phyloP scores from a whole-genome alignment of 2,329 filamentous ascomycete genomes.

The Zasmidium citrigriseum region DNA sequence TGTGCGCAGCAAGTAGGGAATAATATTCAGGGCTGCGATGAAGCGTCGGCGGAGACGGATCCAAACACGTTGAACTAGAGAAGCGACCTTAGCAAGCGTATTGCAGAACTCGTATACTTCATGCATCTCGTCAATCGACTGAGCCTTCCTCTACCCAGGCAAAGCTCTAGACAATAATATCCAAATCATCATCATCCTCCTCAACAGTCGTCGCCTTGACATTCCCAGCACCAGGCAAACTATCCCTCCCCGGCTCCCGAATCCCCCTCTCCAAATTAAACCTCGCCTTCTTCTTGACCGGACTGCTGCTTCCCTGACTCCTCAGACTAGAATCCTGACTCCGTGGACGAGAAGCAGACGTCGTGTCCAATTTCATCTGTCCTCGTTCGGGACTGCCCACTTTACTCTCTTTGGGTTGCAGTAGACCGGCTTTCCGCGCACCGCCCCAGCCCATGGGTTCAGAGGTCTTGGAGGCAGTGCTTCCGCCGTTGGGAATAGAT shows the following conservation, averaged over 20 bases:
- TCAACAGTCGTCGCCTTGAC: conserved; percentile 39
- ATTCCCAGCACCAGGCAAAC: conserved; percentile 38
- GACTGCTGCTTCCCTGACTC: conserved; percentile 36
- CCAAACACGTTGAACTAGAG: conserved; percentile 15
- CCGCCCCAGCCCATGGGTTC: conserved; percentile 53
- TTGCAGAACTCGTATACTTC: background rate
- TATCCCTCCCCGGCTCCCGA: conserved; percentile 51
- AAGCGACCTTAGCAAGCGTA: background rate
- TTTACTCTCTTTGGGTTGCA: conserved; percentile 34
- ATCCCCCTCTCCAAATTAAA: conserved; percentile 52
- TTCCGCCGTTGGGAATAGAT: conserved; percentile 17
- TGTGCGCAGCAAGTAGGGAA: conserved; percentile 28
- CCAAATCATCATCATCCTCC: conserved; percentile 50
- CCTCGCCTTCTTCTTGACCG: conserved; percentile 50
- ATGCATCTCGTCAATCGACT: background rate
- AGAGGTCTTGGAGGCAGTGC: conserved; percentile 31
- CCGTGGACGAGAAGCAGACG: conserved; percentile 13
- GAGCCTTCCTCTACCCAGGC: background rate
- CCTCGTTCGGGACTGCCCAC: conserved; percentile 32
- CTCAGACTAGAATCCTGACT: conserved; percentile 25
- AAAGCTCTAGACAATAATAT: conserved; percentile 44
- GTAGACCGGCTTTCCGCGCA: conserved; percentile 43
- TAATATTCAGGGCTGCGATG: conserved; percentile 25
- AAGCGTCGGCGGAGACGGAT: conserved; percentile 21
- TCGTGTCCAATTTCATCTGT: conserved; percentile 25